These are phyloP conservation scores for Tephrocybe rancida DNA, from an alignment of 768 basidiomycete genomes.

Conservation along the genomic window DNA sequence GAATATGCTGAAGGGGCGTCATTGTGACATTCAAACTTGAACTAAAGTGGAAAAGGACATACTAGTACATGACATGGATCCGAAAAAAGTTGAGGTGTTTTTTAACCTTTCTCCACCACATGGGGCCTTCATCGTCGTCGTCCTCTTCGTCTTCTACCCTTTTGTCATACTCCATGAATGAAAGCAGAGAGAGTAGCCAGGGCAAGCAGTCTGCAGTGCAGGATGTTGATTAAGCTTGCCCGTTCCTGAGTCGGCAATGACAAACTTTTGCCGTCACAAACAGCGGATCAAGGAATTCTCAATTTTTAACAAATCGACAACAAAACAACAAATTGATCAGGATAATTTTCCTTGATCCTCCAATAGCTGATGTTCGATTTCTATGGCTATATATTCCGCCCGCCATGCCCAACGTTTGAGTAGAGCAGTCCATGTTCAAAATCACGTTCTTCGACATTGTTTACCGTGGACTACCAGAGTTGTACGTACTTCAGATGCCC, in stretches of 20 bases:
- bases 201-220: neutral
- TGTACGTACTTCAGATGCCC: too few species aligned
- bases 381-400: too few species aligned
- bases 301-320: too few species aligned
- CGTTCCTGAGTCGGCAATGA: neutral
- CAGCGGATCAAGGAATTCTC: neutral
- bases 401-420: too few species aligned
- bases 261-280: neutral
- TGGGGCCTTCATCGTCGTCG: slow-evolving; percentile 1
- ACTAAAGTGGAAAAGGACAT: slow-evolving; percentile 24
- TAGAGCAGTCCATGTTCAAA: too few species aligned
- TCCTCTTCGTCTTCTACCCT: slow-evolving; percentile 12
- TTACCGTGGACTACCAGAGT: too few species aligned
- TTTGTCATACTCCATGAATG: neutral
- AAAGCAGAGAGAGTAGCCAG: neutral
- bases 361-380: too few species aligned
- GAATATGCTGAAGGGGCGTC: slow-evolving; percentile 54
- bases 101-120: slow-evolving; percentile 32
- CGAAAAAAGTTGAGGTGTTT: slow-evolving; percentile 70
- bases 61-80: slow-evolving; percentile 65
- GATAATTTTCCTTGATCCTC: too few species aligned
- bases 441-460: too few species aligned
- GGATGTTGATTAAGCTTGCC: neutral
- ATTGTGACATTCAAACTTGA: slow-evolving; percentile 11
- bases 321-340: too few species aligned